phyloP scores from a whole-genome alignment of 805 yeast species.

The Yarrowia osloensis region DNA sequence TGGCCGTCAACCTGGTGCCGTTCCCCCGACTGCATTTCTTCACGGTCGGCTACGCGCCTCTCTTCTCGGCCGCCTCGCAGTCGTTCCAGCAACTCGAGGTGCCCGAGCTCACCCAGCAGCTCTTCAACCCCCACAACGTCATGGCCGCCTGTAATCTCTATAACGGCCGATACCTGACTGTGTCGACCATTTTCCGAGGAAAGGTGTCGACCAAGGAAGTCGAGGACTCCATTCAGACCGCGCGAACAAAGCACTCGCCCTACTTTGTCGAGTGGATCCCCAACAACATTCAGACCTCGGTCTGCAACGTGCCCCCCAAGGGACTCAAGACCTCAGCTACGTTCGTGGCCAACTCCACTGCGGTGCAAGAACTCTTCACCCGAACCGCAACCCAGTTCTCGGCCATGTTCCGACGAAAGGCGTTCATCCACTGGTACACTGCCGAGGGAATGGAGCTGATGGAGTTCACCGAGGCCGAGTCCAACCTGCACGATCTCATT shows the following conservation, averaged over 20 bases:
- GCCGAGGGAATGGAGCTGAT: constrained; percentile 96
- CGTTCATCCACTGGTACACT: constrained; percentile 96
- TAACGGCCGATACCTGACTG: constrained; percentile 89
- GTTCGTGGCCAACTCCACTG: constrained; percentile 90
- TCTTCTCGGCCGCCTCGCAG: constrained; percentile 77
- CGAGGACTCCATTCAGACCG: constrained; percentile 89
- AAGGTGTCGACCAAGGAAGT: constrained; percentile 91
- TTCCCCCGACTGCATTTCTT: constrained; percentile 96
- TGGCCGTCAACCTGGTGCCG: constrained; percentile 93
- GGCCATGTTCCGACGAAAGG: constrained; percentile 91
- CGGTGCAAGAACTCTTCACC: constrained; percentile 88
- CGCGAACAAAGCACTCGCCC: constrained; percentile 78
- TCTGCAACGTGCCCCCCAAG: constrained; percentile 88
- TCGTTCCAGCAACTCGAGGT: constrained; percentile 85
- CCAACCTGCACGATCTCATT: constrained; percentile 87
- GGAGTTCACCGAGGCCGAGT: constrained; percentile 93
- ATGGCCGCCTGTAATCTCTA: constrained; percentile 96
- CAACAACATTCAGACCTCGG: constrained; percentile 92
- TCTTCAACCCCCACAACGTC: constrained; percentile 89
- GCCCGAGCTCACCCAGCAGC: constrained; percentile 92
- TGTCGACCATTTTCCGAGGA: constrained; percentile 94
- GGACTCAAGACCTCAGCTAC: constrained; percentile 89
- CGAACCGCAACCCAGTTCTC: constrained; percentile 89
- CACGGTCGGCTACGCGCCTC: constrained; percentile 94
- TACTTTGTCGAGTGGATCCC: constrained; percentile 97